These are phyloP conservation scores for Ganoderma multipileum DNA, from an alignment of 1,284 basidiomycete genomes.

Conservation along the genomic window DNA sequence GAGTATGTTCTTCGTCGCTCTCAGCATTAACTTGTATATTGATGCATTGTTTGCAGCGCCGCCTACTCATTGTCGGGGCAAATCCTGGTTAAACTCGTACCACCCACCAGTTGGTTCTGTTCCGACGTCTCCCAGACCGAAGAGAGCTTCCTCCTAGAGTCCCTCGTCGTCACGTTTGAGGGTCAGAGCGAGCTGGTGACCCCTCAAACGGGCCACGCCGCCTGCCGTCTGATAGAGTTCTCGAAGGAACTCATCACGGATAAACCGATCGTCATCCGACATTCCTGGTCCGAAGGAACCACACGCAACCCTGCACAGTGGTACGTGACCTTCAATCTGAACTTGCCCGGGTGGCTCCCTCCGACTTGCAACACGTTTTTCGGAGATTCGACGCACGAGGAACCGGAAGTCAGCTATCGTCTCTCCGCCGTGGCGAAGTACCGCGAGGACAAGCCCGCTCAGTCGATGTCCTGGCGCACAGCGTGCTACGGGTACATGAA, in stretches of 20 bases:
- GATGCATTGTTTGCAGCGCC: slow-evolving; percentile 44
- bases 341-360: slow-evolving; percentile 82
- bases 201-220: slow-evolving; percentile 63
- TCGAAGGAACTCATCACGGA: slow-evolving; percentile 63
- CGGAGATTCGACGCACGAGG: slow-evolving; percentile 48
- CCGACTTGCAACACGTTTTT: slow-evolving; percentile 50
- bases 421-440: slow-evolving; percentile 73
- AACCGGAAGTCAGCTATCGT: slow-evolving; percentile 65
- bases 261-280: slow-evolving; percentile 63
- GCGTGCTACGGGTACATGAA: slow-evolving; percentile 30
- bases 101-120: slow-evolving; percentile 35
- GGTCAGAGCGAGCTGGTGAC: slow-evolving; percentile 75
- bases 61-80: slow-evolving; percentile 82
- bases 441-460: slow-evolving; percentile 48
- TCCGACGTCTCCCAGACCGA: slow-evolving; percentile 56
- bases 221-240: slow-evolving; percentile 69
- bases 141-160: slow-evolving; percentile 64
- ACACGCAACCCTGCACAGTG: slow-evolving; percentile 60
- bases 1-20: slow-evolving; percentile 52
- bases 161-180: slow-evolving; percentile 75
- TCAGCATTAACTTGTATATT: slow-evolving; percentile 12
- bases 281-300: slow-evolving; percentile 62
- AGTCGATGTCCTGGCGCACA: slow-evolving; percentile 50
- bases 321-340: slow-evolving; percentile 76
- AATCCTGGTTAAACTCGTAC: slow-evolving; percentile 65